Evolutionary conservation across 202 grass and related monocot species (phyloP), one percentile per base, ranked within the genome.

Genomic region (Panicum hallii): DNA sequence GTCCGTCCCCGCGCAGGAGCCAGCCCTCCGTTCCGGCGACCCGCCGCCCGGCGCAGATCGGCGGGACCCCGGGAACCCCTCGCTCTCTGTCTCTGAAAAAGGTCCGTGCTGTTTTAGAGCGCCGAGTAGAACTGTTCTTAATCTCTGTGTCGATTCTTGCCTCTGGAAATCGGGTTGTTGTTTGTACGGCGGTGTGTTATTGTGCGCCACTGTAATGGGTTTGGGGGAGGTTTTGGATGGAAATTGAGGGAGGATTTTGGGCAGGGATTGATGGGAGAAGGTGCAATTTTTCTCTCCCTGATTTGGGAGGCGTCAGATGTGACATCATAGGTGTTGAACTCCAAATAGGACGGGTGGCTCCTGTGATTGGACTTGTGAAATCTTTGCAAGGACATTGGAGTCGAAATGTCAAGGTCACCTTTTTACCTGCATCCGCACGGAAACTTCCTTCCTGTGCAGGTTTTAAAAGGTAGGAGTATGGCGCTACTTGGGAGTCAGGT

Each of bases 341-440:
- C 30, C 34, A 48, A 44, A 57, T 71, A 9, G 45, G 19, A 38
- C 49, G n/a, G 78, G 67, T 74, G 69, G 74, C 30, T 47, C 8
- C 32, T 63, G 16, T 56, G 75, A 75, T 20, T 22, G 36, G 50
- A 74, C 30, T 45, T 12, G 60, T 30, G 79, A 45, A 49, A 55
- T 17, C n/a, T 50, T 72, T 47, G 17, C 15, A 43, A 23, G 11
- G 80, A 80, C 69, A 66, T 47, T 70, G 74, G 72, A 23, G 52
- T 6, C 75, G 34, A 60, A 61, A 16, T 70, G 66, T 71, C 63
- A 55, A 54, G 1, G 28, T 64, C 17, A 43, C 1, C 67, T 44
- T 76, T 85, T 85, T 85, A 85, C 54, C 34, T 67, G 69, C 69
- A 79, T 73, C 67, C 41, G 47, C 66, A 47, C 10, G 58, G 65